These are phyloP conservation scores for Picea abies DNA, from an alignment of 83 land plant species.

Conservation along the genomic window DNA sequence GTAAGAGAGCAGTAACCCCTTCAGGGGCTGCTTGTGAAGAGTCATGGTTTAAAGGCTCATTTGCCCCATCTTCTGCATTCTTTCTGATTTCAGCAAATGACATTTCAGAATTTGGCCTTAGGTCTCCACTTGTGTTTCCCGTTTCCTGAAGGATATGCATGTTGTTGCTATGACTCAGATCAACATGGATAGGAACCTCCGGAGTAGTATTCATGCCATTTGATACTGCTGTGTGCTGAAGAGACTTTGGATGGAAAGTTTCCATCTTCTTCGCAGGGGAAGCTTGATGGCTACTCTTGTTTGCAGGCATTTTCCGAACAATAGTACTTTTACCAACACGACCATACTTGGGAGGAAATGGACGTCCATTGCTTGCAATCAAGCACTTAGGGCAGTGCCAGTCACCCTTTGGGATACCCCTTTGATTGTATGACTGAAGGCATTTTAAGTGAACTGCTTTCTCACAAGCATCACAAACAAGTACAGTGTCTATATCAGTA, in stretches of 20 bases:
- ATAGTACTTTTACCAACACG: constrained; percentile 51
- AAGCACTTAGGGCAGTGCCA: constrained; percentile 85
- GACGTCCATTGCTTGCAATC: constrained; percentile 48
- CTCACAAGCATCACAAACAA: constrained; percentile 91
- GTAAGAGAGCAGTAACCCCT: constrained; percentile 8
- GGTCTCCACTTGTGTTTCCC: constrained; percentile 1
- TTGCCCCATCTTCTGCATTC: neutral
- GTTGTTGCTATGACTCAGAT: neutral
- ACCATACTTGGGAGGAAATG: constrained; percentile 83
- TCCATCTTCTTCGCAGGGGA: constrained; percentile 28
- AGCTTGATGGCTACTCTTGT: constrained; percentile 15
- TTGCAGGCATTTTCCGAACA: constrained; percentile 25
- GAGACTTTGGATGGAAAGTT: constrained; percentile 17
- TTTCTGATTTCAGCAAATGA: neutral
- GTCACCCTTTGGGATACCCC: constrained; percentile 73
- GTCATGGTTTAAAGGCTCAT: constrained; percentile 6
- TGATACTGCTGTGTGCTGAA: constrained; percentile 26
- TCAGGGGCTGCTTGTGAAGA: neutral
- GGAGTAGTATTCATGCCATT: constrained; percentile 21
- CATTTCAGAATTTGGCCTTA: neutral
- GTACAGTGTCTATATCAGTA: constrained; percentile 49
- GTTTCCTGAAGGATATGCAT: neutral
- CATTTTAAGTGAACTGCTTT: constrained; percentile 74
- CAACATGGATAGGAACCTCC: constrained; percentile 10
- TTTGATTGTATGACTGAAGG: constrained; percentile 48